A percentile compares a stretch with the other conserved stretches of the same genome.
Conservation (phyloP, 495 filamentous ascomycete genomes). For the Aspergillus heteromorphus region DNA sequence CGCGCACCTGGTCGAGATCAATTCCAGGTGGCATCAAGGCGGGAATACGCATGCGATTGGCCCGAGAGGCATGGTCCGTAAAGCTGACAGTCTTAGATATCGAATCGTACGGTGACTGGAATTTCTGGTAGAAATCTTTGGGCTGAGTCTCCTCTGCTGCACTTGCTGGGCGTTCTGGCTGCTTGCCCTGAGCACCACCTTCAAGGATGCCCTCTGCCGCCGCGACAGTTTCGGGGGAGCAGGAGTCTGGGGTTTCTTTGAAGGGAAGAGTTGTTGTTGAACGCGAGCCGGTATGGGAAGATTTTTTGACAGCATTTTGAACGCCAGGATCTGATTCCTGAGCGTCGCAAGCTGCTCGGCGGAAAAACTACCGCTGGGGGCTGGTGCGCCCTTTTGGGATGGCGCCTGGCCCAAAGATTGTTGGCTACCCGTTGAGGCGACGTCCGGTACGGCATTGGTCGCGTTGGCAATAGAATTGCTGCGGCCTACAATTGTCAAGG, state of each 20-base stretch:
- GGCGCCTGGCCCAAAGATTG: constrained; percentile 21
- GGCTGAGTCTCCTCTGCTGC: constrained; percentile 23
- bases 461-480: constrained; percentile 44
- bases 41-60: constrained; percentile 70
- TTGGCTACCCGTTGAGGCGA: constrained; percentile 18
- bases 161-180: constrained; percentile 31
- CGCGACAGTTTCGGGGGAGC: constrained; percentile 50
- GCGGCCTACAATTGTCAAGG: constrained; percentile 21
- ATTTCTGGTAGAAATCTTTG: constrained; percentile 52
- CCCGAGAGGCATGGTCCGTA: constrained; percentile 65
- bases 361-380: constrained; percentile 54
- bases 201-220: constrained; percentile 50
- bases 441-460: constrained; percentile 27
- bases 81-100: constrained; percentile 64
- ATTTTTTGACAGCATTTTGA: constrained; percentile 78
- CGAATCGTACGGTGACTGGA: constrained; percentile 60
- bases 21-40: constrained; percentile 86
- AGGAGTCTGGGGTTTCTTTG: constrained; percentile 60
- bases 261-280: constrained; percentile 69
- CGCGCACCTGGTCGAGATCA: constrained; percentile 66
- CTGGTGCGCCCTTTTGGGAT: constrained; percentile 26
- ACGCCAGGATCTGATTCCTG: constrained; percentile 73
- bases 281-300: constrained; percentile 65
- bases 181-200: constrained; percentile 34
- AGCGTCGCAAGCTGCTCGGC: constrained; percentile 65